These are phyloP conservation scores for Ophiocordyceps australis DNA, from an alignment of 2,329 filamentous ascomycete species.

Conservation along the genomic window DNA sequence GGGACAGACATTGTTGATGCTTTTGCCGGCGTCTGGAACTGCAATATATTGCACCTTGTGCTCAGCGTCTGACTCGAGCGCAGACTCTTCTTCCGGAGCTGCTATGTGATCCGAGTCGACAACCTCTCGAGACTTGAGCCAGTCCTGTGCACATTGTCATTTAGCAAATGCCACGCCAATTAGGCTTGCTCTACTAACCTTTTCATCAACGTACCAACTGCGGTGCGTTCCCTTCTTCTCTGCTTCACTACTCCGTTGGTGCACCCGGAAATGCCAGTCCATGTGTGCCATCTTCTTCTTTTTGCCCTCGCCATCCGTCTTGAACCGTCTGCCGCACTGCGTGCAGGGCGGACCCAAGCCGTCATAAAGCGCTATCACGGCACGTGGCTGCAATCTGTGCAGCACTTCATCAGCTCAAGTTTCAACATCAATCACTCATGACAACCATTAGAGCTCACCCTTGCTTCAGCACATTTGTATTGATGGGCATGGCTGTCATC, in stretches of 20 bases:
- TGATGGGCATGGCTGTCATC: slow-evolving; percentile 29
- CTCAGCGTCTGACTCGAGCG: slow-evolving; percentile 17
- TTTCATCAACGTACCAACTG: slow-evolving; percentile 87
- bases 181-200: slow-evolving; percentile 30
- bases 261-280: slow-evolving; percentile 96
- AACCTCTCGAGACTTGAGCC: slow-evolving; percentile 70
- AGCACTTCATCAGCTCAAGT: too few species aligned
- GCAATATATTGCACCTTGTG: slow-evolving; percentile 50
- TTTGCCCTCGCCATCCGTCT: slow-evolving; percentile 56
- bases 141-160: slow-evolving; percentile 43
- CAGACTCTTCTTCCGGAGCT: slow-evolving; percentile 12
- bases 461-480: slow-evolving; percentile 48
- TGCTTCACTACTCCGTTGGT: slow-evolving; percentile 73
- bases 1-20: slow-evolving; percentile 65
- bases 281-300: slow-evolving; percentile 81
- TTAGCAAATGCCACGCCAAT: slow-evolving; percentile 5
- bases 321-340: slow-evolving; percentile 80
- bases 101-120: slow-evolving; percentile 44
- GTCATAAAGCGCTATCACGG: slow-evolving; percentile 62
- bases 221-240: slow-evolving; percentile 76
- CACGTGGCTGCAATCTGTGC: slow-evolving; percentile 51
- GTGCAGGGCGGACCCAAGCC: slow-evolving; percentile 73
- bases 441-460: slow-evolving; percentile 32
- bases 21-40: slow-evolving; percentile 60
- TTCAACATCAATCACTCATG: neutral